These are phyloP conservation scores for Ceratocystis eucalypticola DNA, from an alignment of 2,329 filamentous ascomycete species.

Conservation along the genomic window DNA sequence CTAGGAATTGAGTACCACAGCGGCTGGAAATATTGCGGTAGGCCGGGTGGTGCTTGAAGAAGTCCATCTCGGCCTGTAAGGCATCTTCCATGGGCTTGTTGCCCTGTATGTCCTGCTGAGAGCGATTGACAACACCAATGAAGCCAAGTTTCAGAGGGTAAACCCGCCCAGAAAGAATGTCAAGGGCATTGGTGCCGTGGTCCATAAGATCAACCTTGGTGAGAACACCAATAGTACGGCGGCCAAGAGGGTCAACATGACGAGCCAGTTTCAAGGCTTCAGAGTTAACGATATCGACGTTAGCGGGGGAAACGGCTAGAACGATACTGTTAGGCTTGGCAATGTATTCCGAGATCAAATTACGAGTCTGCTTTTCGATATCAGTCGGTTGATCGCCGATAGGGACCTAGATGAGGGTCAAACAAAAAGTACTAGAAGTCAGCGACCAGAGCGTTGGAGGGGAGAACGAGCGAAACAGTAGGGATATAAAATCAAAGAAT, in stretches of 20 bases:
- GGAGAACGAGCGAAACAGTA: not conserved
- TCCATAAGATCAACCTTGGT: constrained; percentile 98
- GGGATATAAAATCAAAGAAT: no score
- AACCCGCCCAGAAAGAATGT: constrained; percentile 92
- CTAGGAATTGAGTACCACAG: constrained; percentile 87
- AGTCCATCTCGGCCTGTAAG: constrained; percentile 76
- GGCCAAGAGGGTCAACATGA: constrained; percentile 88
- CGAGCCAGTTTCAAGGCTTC: constrained; percentile 92
- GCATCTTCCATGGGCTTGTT: constrained; percentile 92
- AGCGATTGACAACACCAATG: constrained; percentile 94
- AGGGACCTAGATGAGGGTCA: constrained; percentile 49
- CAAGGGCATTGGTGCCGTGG: constrained; percentile 91
- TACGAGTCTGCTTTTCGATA: constrained; percentile 96
- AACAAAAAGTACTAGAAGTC: not conserved
- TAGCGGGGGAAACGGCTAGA: constrained; percentile 88
- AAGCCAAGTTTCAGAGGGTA: constrained; percentile 96
- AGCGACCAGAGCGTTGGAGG: constrained; percentile 14
- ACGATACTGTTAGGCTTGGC: constrained; percentile 98
- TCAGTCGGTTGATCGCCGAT: constrained; percentile 96
- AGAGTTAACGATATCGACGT: constrained; percentile 96
- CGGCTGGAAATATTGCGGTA: constrained; percentile 91
- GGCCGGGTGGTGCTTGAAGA: constrained; percentile 93
- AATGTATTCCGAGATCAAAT: constrained; percentile 94
- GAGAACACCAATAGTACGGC: constrained; percentile 88
- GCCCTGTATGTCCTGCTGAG: constrained; percentile 93